These are phyloP conservation scores for Dactylonectria estremocensis DNA, from an alignment of 2,329 filamentous ascomycete genomes.

Conservation along the genomic window DNA sequence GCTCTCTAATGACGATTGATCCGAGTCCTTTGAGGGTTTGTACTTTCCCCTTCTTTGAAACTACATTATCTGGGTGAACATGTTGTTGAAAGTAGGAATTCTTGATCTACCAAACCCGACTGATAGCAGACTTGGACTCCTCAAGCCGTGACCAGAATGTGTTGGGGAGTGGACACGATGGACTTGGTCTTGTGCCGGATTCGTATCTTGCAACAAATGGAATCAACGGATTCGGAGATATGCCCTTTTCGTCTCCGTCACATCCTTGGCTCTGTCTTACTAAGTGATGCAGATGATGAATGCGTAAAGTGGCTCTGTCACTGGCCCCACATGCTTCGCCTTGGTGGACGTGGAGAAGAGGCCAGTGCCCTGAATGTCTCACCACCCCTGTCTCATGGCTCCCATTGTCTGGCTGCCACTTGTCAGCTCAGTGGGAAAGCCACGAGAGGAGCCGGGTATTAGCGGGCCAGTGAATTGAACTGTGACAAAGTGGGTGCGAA, in stretches of 20 bases:
- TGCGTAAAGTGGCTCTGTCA: neutral
- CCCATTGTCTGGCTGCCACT: constrained; percentile 20
- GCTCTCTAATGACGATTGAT: no score
- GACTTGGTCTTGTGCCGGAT: no score
- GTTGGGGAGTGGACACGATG: no score
- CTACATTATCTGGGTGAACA: no score
- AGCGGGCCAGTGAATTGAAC: neutral
- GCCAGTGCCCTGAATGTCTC: constrained; percentile 19
- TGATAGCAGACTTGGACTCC: no score
- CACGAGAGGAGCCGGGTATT: constrained; percentile 1
- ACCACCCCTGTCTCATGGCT: constrained; percentile 10
- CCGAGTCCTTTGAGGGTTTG: no score
- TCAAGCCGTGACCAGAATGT: no score
- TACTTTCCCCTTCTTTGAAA: no score
- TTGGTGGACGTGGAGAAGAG: neutral
- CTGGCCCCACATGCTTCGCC: neutral
- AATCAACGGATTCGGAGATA: neutral
- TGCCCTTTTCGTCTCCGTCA: neutral
- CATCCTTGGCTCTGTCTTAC: neutral
- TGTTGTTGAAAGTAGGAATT: no score
- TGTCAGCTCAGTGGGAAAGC: constrained; percentile 13
- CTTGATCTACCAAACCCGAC: no score
- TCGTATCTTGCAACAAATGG: neutral
- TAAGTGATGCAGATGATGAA: neutral
- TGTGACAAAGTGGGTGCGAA: neutral